A percentile compares a stretch with the other conserved stretches of the same genome.
Conservation (phyloP, 345 rosid species). For the Bruguiera parviflora region DNA sequence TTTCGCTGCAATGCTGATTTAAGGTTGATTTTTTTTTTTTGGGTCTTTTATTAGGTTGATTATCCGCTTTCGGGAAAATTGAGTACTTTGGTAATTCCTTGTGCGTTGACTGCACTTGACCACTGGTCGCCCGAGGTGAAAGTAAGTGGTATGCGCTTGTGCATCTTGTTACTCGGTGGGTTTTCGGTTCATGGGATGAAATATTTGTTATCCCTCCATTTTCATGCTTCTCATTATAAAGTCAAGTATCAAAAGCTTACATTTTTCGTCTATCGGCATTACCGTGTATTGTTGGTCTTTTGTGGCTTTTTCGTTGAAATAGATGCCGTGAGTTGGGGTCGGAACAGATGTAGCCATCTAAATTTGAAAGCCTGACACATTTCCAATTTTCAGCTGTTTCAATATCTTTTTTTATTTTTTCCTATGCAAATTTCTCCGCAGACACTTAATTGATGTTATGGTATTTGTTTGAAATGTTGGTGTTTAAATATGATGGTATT, state of each 20-base stretch:
- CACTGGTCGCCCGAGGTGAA: slow-evolving; percentile 92
- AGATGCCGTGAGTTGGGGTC: too few species aligned
- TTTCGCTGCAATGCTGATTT: neutral
- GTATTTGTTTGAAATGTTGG: neutral
- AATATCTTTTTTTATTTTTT: neutral
- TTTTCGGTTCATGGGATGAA: too few species aligned
- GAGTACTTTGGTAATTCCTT: slow-evolving; percentile 75
- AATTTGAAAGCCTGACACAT: too few species aligned
- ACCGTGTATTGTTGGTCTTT: too few species aligned
- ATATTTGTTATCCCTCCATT: too few species aligned
- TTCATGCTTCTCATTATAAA: too few species aligned
- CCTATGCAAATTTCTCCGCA: neutral
- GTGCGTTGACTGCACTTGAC: slow-evolving; percentile 83
- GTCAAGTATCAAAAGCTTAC: too few species aligned
- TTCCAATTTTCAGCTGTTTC: too few species aligned
- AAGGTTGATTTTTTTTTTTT: neutral
- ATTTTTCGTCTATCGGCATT: too few species aligned
- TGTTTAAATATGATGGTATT: slow-evolving; percentile 3
- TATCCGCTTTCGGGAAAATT: slow-evolving; percentile 52
- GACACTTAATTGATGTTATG: too few species aligned
- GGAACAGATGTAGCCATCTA: too few species aligned
- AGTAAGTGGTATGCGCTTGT: slow-evolving; percentile 39
- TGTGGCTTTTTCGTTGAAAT: too few species aligned
- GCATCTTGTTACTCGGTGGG: neutral
- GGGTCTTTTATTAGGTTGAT: slow-evolving; percentile 44